Evolutionary conservation across 352 stramenopile species (phyloP).

Genomic region (Globisporangium uncinulatum): DNA sequence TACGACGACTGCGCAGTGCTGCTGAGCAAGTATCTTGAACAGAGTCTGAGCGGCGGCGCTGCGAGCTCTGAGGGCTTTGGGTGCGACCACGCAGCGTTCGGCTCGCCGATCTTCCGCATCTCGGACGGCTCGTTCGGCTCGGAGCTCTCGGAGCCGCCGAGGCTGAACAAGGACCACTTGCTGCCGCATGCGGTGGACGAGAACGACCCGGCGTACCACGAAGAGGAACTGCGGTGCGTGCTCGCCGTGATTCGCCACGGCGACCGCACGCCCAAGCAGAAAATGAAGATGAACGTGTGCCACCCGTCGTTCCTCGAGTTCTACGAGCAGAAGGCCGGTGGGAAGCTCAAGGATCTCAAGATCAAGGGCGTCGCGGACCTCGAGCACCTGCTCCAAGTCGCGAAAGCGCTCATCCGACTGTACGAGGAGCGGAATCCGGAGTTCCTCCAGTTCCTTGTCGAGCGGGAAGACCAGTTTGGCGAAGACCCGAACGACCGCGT

Average conservation of each 20-base stretch:
- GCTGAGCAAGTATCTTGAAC: slow-evolving; percentile 78
- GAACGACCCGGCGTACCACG: slow-evolving; percentile 29
- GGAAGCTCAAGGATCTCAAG: slow-evolving; percentile 77
- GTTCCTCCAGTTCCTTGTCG: slow-evolving; percentile 59
- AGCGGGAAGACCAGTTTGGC: slow-evolving; percentile 47
- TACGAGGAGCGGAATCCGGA: slow-evolving; percentile 55
- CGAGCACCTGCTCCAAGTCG: slow-evolving; percentile 72
- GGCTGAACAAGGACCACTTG: slow-evolving; percentile 18
- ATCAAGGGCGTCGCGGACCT: slow-evolving; percentile 83
- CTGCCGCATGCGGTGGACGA: slow-evolving; percentile 19
- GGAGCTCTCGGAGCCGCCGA: slow-evolving; percentile 57
- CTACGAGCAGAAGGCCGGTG: slow-evolving; percentile 53
- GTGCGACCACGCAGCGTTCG: slow-evolving; percentile 43
- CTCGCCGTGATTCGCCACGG: slow-evolving; percentile 99
- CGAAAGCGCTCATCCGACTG: slow-evolving; percentile 60
- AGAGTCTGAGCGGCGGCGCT: slow-evolving; percentile 31
- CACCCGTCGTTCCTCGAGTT: slow-evolving; percentile 87
- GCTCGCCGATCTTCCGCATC: slow-evolving; percentile 59
- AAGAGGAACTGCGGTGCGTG: slow-evolving; percentile 98
- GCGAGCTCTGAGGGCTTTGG: slow-evolving; percentile 39
- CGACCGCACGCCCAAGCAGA: slow-evolving; percentile 99
- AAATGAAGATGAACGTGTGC: slow-evolving; percentile 96
- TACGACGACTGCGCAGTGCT: slow-evolving; percentile 98
- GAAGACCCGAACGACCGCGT: slow-evolving; percentile 72
- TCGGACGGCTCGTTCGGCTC: slow-evolving; percentile 30